Evolutionary conservation across 768 basidiomycete genomes (phyloP), one percentile per base, ranked within the genome.

Genomic region (Chalciporus pseudorubinellus): DNA sequence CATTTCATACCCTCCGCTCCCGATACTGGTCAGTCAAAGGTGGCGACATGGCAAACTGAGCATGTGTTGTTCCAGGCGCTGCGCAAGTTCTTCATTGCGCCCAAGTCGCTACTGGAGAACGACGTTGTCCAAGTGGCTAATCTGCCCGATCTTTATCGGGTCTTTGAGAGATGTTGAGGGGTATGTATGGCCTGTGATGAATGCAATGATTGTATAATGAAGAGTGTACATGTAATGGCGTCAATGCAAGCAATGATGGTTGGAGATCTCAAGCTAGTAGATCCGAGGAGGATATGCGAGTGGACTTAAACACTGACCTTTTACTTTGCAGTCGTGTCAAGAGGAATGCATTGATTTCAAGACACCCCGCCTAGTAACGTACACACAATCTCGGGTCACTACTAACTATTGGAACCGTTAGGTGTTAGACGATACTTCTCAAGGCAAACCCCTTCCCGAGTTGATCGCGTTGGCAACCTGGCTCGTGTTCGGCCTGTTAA

Each of bases 111-210:
- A 52, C 74, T 87, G 44, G 88, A 85, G 57, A 65, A 66, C 22
- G 89, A 92, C 61, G 83, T 98, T 5, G 83, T 92, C 2, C 90
- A 95, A 69, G 82, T 95, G 18, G 94, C 97, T 10, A 88, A 82
- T 67, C 70, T 98, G 39, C 93, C 93, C 2, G 92, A 95, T 56
- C 73, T 99, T 47, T 99, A 97, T 68, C 85, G 88, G 55, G 89
- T 98, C 0, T 99, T 98, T 62, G 95, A 98, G 71, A 72, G 95
- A 56, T 98, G 95, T 64, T 98, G 65, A 75, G n/a, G 9, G 8
- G n/a, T 16, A 22, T 19, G 31, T 13, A 19, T 16, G 13, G 24
- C 21, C 14, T 14, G n/a, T 24, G 50, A 57, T 6, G 53, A 39
- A 16, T 51, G 46, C 38, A 41, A 39, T 21, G 36, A 52, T 39